Evolutionary conservation across 2,329 filamentous ascomycete species (phyloP).

Genomic region (Ceratocystis harringtonii): DNA sequence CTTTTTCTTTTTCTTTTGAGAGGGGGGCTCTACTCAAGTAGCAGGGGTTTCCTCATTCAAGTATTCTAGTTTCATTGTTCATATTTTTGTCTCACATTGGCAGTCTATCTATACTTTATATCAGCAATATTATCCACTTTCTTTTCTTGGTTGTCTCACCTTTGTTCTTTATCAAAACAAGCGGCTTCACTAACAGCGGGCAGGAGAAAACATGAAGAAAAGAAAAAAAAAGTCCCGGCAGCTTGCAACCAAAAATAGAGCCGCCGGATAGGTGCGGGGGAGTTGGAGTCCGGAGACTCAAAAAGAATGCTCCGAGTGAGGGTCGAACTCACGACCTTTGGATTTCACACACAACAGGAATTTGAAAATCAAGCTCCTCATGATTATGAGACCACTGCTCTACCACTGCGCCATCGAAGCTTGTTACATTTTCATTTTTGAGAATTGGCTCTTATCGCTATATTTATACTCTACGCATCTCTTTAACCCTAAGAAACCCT

Average conservation of each 20-base stretch:
- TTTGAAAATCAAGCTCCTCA: conserved; percentile 14
- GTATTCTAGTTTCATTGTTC: neutral
- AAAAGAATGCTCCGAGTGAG: conserved; percentile 16
- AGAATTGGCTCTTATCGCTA: neutral
- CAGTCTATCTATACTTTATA: neutral
- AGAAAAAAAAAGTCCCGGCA: too few relatives aligned
- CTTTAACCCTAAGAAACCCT: too few relatives aligned
- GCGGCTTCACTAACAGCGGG: too few relatives aligned
- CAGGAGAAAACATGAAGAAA: too few relatives aligned
- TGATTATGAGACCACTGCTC: conserved; percentile 17
- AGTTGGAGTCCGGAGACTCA: too few relatives aligned
- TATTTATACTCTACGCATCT: too few relatives aligned
- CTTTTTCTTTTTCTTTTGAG: neutral
- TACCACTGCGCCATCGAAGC: conserved; percentile 17
- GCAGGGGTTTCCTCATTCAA: neutral
- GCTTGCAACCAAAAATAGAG: too few relatives aligned
- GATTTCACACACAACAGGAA: conserved; percentile 7
- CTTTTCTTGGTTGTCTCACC: neutral
- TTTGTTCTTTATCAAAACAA: too few relatives aligned
- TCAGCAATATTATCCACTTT: neutral
- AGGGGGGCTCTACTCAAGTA: neutral
- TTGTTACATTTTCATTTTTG: conserved; percentile 8
- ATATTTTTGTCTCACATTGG: neutral
- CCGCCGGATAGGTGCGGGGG: too few relatives aligned
- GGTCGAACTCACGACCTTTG: conserved; percentile 19